These are phyloP conservation scores for Epichloe amarillans DNA, from an alignment of 2,329 filamentous ascomycete genomes.

Conservation along the genomic window DNA sequence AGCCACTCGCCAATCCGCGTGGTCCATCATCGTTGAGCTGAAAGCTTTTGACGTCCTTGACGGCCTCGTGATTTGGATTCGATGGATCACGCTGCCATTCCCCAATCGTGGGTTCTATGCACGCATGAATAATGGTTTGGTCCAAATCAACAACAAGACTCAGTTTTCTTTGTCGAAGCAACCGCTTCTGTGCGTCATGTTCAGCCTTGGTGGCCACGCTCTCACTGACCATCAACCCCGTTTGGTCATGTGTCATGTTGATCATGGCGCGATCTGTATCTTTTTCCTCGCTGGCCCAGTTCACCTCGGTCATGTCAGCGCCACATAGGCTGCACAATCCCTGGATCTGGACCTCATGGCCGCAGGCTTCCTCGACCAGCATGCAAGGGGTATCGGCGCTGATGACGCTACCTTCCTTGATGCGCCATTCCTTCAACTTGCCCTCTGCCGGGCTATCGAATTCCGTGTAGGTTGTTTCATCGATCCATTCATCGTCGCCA, in stretches of 20 bases:
- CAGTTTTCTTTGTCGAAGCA: slow-evolving; percentile 70
- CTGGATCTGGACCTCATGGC: slow-evolving; percentile 81
- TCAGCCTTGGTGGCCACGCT: slow-evolving; percentile 71
- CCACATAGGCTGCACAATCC: slow-evolving; percentile 87
- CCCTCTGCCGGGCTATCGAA: slow-evolving; percentile 82
- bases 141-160: slow-evolving; percentile 94
- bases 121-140: slow-evolving; percentile 96
- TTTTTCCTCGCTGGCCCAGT: slow-evolving; percentile 66
- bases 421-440: slow-evolving; percentile 61
- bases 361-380: slow-evolving; percentile 80
- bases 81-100: slow-evolving; percentile 85
- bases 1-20: slow-evolving; percentile 53
- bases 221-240: slow-evolving; percentile 70
- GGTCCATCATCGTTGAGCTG: slow-evolving; percentile 79
- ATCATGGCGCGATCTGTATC: slow-evolving; percentile 82
- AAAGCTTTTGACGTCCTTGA: slow-evolving; percentile 80
- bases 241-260: slow-evolving; percentile 90
- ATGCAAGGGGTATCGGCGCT: slow-evolving; percentile 45
- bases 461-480: slow-evolving; percentile 56
- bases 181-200: slow-evolving; percentile 70
- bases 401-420: slow-evolving; percentile 54
- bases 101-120: slow-evolving; percentile 87
- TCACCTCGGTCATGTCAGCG: slow-evolving; percentile 86
- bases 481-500: slow-evolving; percentile 47
- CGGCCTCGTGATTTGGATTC: slow-evolving; percentile 82